Base-by-base conservation (phyloP, 2,329 filamentous ascomycete species). In the Nemania sp. region DNA sequence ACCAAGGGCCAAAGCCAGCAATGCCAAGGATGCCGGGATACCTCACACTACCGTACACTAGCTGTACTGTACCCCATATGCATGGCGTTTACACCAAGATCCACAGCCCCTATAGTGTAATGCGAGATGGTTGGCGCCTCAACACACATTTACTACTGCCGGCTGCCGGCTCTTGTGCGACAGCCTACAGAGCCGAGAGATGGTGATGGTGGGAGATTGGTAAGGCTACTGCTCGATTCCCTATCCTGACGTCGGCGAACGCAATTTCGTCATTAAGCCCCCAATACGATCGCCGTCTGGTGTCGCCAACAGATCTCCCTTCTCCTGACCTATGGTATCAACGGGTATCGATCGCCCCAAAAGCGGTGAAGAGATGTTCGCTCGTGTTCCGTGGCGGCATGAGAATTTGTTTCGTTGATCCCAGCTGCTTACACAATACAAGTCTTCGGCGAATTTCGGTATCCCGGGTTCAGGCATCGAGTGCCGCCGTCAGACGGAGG, bases 11-110 rank as follows among this genome's bases (percentile, higher is more conserved):
- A 37, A 20, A 35, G 2, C 29, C n/a, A 48, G 15, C 32, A 46
- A 43, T 18, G 47, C 60, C 42, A 57, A 54, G 51, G 32, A 34
- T 43, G 39, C 58, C 20, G 49, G 53, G 53, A 56, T 55, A 49
- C 40, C 43, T 35, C 25, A 52, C 55, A 40, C 40, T 52, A 56
- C 54, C 39, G 35, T 39, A n/a, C n/a, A n/a, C n/a, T n/a, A 29
- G 25, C 25, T 29, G 40, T 25, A 43, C 37, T 39, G 18, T 37
- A 48, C 46, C 54, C 57, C 57, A 59, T 56, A 63, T 63, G 60
- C 60, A 60, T 63, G 60, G 57, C 60, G 60, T 60, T 50, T 55
- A 54, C 54, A 48, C 37, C 39, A 32, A 54, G 60, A 60, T 58
- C 58, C 61, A 54, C 58, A 54, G 51, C 42, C 45, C 34, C 51